A percentile compares a stretch with the other conserved stretches of the same genome.
phyloP scores from a whole-genome alignment of 2,329 filamentous ascomycete genomes.

The Exophiala sp. region DNA sequence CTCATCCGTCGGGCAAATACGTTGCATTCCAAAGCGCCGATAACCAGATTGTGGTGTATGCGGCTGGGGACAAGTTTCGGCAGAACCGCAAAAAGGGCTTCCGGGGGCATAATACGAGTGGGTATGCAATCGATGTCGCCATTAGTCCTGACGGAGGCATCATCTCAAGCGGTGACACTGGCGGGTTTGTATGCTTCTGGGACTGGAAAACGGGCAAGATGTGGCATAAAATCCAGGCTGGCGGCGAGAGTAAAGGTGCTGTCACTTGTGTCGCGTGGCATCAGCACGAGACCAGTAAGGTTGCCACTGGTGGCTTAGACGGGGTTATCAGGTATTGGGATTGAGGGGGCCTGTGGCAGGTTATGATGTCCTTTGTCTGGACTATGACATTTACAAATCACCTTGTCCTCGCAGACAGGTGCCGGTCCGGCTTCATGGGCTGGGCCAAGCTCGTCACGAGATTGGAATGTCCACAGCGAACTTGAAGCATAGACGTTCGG shows the following conservation, averaged over 20 bases:
- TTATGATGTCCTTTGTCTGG: neutral
- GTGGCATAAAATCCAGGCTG: conserved; percentile 88
- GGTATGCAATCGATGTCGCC: conserved; percentile 83
- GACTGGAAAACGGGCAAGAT: conserved; percentile 99
- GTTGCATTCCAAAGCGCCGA: conserved; percentile 89
- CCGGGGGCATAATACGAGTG: conserved; percentile 90
- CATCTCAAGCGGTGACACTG: conserved; percentile 77
- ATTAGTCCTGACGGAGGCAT: conserved; percentile 91
- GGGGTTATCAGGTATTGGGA: conserved; percentile 92
- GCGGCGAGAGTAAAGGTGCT: conserved; percentile 44
- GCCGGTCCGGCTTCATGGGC: no score
- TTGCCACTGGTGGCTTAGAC: conserved; percentile 83
- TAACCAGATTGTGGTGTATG: conserved; percentile 96
- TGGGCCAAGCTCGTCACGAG: no score
- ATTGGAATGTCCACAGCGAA: no score
- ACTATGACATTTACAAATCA: no score
- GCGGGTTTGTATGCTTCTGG: conserved; percentile 91
- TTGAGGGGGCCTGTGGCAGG: conserved; percentile 39
- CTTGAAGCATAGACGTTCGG: no score
- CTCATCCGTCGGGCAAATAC: conserved; percentile 87
- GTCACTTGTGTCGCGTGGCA: conserved; percentile 91
- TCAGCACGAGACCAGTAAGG: conserved; percentile 93
- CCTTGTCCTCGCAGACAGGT: no score
- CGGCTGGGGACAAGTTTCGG: conserved; percentile 87
- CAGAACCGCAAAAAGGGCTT: conserved; percentile 98